A percentile compares a stretch with the other conserved stretches of the same genome.
These are phyloP conservation scores for Nakaseomyces sp. DNA, from an alignment of 1,139 yeast genomes.

Conservation along the genomic window DNA sequence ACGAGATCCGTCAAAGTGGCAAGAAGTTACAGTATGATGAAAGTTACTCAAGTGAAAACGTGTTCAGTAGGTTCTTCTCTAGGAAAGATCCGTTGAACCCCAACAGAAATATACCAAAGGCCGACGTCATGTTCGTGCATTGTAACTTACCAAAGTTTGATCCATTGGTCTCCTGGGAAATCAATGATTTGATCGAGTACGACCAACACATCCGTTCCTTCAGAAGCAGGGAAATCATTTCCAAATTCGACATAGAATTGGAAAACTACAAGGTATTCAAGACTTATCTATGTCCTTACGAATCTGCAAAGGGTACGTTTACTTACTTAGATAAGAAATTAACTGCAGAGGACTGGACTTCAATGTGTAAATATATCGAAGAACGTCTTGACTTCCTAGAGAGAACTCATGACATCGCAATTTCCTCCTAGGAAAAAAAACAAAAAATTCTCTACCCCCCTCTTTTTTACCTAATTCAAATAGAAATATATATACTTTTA, in stretches of 20 bases:
- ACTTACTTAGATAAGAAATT: constrained; percentile 17
- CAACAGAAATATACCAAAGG: constrained; percentile 12
- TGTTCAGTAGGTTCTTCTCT: constrained; percentile 19
- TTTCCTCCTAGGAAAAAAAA: too few species aligned
- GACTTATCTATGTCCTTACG: constrained; percentile 22
- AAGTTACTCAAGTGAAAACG: constrained; percentile 18
- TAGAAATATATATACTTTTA: too few species aligned
- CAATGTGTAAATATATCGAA: constrained; percentile 24
- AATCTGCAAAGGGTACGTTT: constrained; percentile 16
- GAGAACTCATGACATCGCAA: constrained; percentile 14
- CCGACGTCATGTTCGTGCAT: constrained; percentile 28
- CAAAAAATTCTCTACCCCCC: too few species aligned
- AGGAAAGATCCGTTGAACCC: constrained; percentile 5
- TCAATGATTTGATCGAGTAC: constrained; percentile 20
- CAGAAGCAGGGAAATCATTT: constrained; percentile 19
- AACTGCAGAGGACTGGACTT: constrained; percentile 10
- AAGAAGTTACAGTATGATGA: constrained; percentile 16
- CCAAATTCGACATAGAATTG: constrained; percentile 27
- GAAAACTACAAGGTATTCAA: constrained; percentile 25
- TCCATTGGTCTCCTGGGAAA: constrained; percentile 21
- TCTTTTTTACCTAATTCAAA: too few species aligned
- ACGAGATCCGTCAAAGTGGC: not conserved
- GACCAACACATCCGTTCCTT: constrained; percentile 28
- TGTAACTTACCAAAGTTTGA: constrained; percentile 30
- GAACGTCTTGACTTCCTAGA: constrained; percentile 18